Evolutionary conservation across 2,329 filamentous ascomycete species (phyloP), one percentile per base, ranked within the genome.

Genomic region (Lecanicillium sp.): DNA sequence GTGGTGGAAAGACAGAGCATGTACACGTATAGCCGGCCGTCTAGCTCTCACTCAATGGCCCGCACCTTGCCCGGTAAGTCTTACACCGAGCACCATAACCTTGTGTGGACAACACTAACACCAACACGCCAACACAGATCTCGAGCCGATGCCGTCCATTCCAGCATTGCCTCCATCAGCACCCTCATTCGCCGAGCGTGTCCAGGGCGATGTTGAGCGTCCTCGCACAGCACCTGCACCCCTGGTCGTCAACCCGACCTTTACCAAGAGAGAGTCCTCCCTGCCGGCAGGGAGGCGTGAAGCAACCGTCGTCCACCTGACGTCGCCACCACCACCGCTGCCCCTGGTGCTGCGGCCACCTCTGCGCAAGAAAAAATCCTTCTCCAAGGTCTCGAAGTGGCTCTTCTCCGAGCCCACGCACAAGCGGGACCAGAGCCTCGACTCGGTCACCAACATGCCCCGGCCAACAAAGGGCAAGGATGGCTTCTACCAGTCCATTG

Each of bases 281-380:
- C 22, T 25, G 22, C 22, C 11, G 22, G 22, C 22, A 25, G 22
- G 22, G 22, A 25, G 22, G 11, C 22, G 11, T 11, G 22, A 25
- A 11, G n/a, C n/a, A n/a, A n/a, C n/a, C n/a, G n/a, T n/a, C 30
- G 5, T 11, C 18, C 18, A 33, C 4, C 15, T 14, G 15, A 33
- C 14, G 17, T 5, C 30, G 15, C 30, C 13, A 8, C 30, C 14
- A 25, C 76, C 75, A 1, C 76, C 77, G 3, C 59, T 79, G 4
- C 75, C 76, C 0, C 64, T 79, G 17, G 69, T 77, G 13, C 64
- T 78, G 40, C 70, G 72, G n/a, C 76, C 75, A 7, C 74, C 74
- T 2, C 53, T 81, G 44, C 65, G 77, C 42, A 81, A 81, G 64
- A 81, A 80, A 65, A 81, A 81, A 51, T 79, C 77, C 0, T 81